Evolutionary conservation across 352 stramenopile species (phyloP), one percentile per base, ranked within the genome.

Genomic region (Thalassiosira delicatula): DNA sequence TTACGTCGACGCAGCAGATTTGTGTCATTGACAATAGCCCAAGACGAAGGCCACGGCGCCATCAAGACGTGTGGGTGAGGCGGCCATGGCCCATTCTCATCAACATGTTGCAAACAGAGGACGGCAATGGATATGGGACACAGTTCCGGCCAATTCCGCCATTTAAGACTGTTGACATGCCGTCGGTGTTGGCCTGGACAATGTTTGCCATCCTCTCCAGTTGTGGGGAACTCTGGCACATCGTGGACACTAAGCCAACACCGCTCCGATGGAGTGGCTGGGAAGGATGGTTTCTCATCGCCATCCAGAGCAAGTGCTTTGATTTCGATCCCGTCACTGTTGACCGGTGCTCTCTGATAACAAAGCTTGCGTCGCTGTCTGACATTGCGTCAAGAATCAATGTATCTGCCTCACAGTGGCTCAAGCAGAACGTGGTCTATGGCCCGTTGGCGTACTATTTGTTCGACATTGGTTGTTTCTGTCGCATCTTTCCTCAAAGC

Each of bases 61-160:
- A 42, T 5, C 5, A 42, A 42, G 35, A 42, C 5, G 5, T 42
- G 35, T 42, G 35, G 35, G 35, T 42, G 35, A 42, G 35, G 35
- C 35, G 35, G 35, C 12, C 35, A 5, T 76, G 68, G 68, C n/a
- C 51, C 7, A 12, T 21, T 8, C n/a, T 9, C 2, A 76, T 76
- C 29, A 76, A 76, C 49, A 27, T 53, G 42, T 7, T 76, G 14
- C 68, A 76, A 53, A 76, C 27, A 30, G 68, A 76, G 68, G 68
- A 76, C 29, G 35, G 1, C 3, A 2, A 56, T n/a, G 49, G 69
- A 12, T 77, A 42, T 60, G 69, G 69, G 11, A 27, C 17, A 19
- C 69, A 77, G 32, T 77, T 77, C 54, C 51, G 69, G 37, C 19
- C 53, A 9, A 77, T 77, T 17, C 54, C 54, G 17, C 12, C 33